Conservation (phyloP, 371 early-diverging fungal species). For the Mortierella sp. region DNA sequence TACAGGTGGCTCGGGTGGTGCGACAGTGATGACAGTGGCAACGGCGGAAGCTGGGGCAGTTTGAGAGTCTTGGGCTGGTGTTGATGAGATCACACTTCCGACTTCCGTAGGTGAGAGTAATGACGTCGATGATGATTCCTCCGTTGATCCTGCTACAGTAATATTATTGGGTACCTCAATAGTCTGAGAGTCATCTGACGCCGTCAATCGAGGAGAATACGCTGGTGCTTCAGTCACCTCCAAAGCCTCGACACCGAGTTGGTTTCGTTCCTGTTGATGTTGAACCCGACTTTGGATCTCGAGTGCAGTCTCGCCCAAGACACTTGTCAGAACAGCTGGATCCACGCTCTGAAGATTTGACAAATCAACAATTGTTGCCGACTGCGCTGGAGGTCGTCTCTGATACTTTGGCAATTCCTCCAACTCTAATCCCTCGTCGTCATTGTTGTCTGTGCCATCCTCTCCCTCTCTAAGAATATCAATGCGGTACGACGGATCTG, state of each 20-base stretch:
- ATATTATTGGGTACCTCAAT: background rate
- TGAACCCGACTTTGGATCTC: background rate
- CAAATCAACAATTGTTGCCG: slow-evolving; percentile 36
- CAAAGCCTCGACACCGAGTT: background rate
- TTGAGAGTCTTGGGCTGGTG: background rate
- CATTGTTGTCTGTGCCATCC: background rate
- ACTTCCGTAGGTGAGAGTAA: background rate
- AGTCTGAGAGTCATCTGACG: background rate
- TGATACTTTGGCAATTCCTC: slow-evolving; percentile 34
- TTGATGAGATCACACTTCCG: background rate
- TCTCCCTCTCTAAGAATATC: background rate
- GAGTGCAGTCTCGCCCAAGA: slow-evolving; percentile 3
- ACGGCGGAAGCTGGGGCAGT: too few species aligned
- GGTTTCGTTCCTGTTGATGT: background rate
- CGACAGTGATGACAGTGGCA: too few species aligned
- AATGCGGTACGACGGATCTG: slow-evolving; percentile 1
- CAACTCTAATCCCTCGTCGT: slow-evolving; percentile 16
- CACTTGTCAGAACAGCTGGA: slow-evolving; percentile 16
- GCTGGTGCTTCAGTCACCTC: background rate
- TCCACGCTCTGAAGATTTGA: slow-evolving; percentile 24
- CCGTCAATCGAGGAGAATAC: background rate
- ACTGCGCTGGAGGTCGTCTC: slow-evolving; percentile 22
- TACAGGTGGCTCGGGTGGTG: slow-evolving; percentile 8
- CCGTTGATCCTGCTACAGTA: background rate
- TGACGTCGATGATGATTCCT: background rate